Base-by-base conservation (phyloP, 2,329 filamentous ascomycete genomes). In the Aureobasidium sp. region DNA sequence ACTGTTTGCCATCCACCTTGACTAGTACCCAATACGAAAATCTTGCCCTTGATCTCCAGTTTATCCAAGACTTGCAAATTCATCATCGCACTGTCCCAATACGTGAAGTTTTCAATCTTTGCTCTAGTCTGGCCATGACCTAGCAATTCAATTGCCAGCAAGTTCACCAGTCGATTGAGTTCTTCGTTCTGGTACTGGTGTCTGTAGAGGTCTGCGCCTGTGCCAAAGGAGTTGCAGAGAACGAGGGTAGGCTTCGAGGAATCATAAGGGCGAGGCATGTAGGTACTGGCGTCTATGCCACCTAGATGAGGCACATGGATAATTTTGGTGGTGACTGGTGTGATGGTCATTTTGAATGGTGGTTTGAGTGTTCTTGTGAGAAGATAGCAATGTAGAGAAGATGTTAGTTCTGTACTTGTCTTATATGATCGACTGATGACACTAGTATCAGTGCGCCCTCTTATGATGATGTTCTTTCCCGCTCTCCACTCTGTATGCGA, bases 1-100 rank as follows among this genome's bases (percentile, higher is more conserved):
- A 76, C 74, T 1, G 76, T 75, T 12, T 83, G 76, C 78, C 79
- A 83, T 0, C 81, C 80, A 0, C 80, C 81, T 67, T 83, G 81
- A 62, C 77, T 80, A 1, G 79, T 82, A 0, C 81, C 80, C 22
- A 81, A 69, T 0, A 74, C 76, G 64, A 81, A 81, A 0, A 75
- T 75, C 64, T 75, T 77, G 31, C 68, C 69, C 15, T 74, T 65
- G 19, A 81, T 75, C 0, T 72, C 71, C 8, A 81, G 62, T 1
- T 66, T 68, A 27, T 75, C 71, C 63, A 77, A 67, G 5, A 76
- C 74, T 64, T 76, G 73, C 14, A 77, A 29, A 56, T 73, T 74
- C 73, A 77, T 81, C 60, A 76, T 73, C 1, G 79, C 79, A 0
- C 78, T 76, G 66, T 82, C 80, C 81, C 81, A 83, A 67, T 83